Evolutionary conservation across 306 rosid genomes (phyloP), one percentile per base, ranked within the genome.

Genomic region (Rosa multiflora): DNA sequence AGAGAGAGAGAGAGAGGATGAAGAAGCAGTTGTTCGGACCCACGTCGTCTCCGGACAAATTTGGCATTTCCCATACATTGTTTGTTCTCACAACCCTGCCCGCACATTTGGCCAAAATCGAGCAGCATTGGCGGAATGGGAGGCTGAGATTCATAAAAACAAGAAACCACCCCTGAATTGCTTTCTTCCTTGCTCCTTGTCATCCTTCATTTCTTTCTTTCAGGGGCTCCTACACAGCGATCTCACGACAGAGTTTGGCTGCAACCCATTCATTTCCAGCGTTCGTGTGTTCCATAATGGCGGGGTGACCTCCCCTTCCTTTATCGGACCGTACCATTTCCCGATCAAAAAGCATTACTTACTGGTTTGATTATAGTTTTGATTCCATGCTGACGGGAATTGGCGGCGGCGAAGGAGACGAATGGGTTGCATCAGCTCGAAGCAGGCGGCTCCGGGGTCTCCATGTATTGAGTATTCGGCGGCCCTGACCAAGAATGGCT

Each of bases 401-500:
- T 82, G 84, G 83, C 13, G 52, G 67, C 11, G 70, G 44, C 20
- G 46, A 47, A 67, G 71, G 69, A 63, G 82, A 69, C 75, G 56
- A 85, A 96, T 96, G 99, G 98, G 98, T 91, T 96, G 97, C 87
- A 87, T 96, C 81, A 90, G 67, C 88, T 96, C 99, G 35, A 96
- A 93, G 78, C 75, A 72, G 61, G 90, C 23, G 51, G 78, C 72
- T 3, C 26, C 70, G 20, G 40, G 79, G 26, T 75, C 89, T 21
- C 83, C 86, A 61, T 69, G 67, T 75, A 44, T 70, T 15, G 83
- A 71, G 44, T 44, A 72, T 62, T 37, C 76, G 14, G 67, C 61
- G 4, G 42, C 63, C 9, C 39, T 44, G 5, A 10, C 70, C 5
- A n/a, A 69, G 23, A 84, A 88, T 77, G 93, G 75, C 44, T 77